Evolutionary conservation across 2,329 filamentous ascomycete species (phyloP), one percentile per base, ranked within the genome.

Genomic region (Fusarium albidum): DNA sequence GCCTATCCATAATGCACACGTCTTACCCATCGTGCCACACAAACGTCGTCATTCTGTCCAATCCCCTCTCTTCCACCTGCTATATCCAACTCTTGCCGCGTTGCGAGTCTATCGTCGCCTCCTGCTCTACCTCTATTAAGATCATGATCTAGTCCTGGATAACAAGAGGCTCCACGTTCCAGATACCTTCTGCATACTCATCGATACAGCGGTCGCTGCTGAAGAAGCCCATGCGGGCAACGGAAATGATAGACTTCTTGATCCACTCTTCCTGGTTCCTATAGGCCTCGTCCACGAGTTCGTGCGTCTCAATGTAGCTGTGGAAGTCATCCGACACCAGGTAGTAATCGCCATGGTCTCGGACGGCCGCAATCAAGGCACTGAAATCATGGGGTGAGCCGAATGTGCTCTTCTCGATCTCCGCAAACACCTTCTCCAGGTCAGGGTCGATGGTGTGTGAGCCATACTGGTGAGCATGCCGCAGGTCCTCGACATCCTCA

Each of bases 281-380:
- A 81, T 96, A 99, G 43, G 92, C 88, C 76, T 94, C 88, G 69
- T 99, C 95, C 27, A 99, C 93, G 49, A 97, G 82, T 52, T 86
- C 82, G 61, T 99, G 95, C 8, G 95, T 96, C 75, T 94, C 86
- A 66, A 96, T 80, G 78, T 99, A 99, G 71, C 89, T 94, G 76
- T 91, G 87, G 83, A 99, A 99, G 75, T 99, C 95, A 70, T 99
- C 95, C 32, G 92, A 96, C 40, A 98, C 93, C 26, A 99, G 85
- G 75, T 99, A 99, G 80, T 96, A 98, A 74, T 99, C 95, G 32
- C 95, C 93, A 63, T 98, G 95, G 55, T 96, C 90, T 59, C 89
- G 86, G 61, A 99, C 93, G 9, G 91, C 90, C 60, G 89, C 85
- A 62, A 96, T 84, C 60, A 99, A 82, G 26, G 91, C 90, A n/a